These are phyloP conservation scores for Xylaria longipes DNA, from an alignment of 495 filamentous ascomycete genomes.

Conservation along the genomic window DNA sequence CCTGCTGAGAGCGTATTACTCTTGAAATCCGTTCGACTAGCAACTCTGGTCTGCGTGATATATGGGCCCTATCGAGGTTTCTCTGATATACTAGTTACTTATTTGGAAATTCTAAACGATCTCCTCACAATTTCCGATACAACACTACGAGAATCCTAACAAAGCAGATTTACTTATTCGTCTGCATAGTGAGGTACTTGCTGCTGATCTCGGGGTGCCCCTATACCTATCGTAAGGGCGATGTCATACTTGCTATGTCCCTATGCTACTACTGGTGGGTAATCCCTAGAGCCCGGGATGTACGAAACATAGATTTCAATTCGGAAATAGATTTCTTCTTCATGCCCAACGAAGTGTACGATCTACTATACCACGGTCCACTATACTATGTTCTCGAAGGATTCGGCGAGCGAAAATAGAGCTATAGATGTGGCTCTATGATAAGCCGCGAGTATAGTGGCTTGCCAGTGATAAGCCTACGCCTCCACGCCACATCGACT, in stretches of 20 bases:
- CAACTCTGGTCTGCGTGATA: conserved; percentile 5
- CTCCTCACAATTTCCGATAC: too few species aligned
- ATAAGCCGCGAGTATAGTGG: not conserved
- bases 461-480: not conserved
- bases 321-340: not conserved
- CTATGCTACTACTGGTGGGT: not conserved
- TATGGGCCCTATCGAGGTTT: not conserved
- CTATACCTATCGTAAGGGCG: not conserved
- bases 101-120: not conserved
- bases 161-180: not conserved
- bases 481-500: not conserved
- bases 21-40: not conserved
- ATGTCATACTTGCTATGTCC: not conserved
- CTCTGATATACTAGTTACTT: not conserved
- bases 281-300: not conserved
- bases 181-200: not conserved
- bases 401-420: conserved; percentile 5
- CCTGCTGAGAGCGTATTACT: not conserved
- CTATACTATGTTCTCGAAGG: conserved; percentile 5
- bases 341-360: not conserved
- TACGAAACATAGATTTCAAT: not conserved
- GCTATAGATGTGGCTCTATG: not conserved
- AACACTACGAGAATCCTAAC: not conserved
- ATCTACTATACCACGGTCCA: not conserved
- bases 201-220: not conserved